Evolutionary conservation across 495 filamentous ascomycete species (phyloP).

Genomic region (Neurospora sp.): DNA sequence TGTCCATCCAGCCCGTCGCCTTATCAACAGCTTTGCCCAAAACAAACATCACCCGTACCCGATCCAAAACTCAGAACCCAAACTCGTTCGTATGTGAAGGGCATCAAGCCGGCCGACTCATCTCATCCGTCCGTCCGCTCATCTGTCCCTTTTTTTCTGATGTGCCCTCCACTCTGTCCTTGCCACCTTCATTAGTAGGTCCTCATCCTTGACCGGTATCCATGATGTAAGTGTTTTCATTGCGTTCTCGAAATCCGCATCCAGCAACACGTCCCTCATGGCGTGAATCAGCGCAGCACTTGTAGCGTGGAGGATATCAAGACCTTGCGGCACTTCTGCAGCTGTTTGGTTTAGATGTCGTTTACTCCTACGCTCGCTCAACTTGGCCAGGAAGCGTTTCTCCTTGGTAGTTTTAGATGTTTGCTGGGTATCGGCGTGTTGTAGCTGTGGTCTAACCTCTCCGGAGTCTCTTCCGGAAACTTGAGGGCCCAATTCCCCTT

Average conservation of each 20-base stretch:
- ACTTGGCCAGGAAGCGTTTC: neutral
- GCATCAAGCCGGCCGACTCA: neutral
- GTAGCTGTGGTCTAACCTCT: neutral
- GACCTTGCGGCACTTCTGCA: conserved; percentile 28
- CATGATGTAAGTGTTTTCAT: conserved; percentile 97
- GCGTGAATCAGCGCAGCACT: conserved; percentile 88
- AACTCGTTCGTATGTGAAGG: neutral
- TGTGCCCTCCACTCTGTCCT: conserved; percentile 81
- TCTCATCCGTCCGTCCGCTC: conserved; percentile 13
- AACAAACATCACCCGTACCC: neutral
- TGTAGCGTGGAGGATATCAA: conserved; percentile 87
- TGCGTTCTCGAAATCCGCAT: conserved; percentile 91
- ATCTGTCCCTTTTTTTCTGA: conserved; percentile 23
- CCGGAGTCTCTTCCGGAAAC: neutral
- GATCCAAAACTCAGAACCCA: neutral
- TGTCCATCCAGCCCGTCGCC: neutral
- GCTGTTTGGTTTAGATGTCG: neutral
- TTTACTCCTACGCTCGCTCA: neutral
- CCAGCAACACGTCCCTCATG: conserved; percentile 80
- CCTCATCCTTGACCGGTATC: conserved; percentile 92
- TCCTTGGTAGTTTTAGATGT: neutral
- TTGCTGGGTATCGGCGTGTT: conserved; percentile 4
- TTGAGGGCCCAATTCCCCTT: conserved; percentile 12
- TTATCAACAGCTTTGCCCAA: neutral
- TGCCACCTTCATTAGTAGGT: conserved; percentile 90